Base-by-base conservation (phyloP, 225 moss, liverwort and hornwort species). In the Antitrichia curtipendula region DNA sequence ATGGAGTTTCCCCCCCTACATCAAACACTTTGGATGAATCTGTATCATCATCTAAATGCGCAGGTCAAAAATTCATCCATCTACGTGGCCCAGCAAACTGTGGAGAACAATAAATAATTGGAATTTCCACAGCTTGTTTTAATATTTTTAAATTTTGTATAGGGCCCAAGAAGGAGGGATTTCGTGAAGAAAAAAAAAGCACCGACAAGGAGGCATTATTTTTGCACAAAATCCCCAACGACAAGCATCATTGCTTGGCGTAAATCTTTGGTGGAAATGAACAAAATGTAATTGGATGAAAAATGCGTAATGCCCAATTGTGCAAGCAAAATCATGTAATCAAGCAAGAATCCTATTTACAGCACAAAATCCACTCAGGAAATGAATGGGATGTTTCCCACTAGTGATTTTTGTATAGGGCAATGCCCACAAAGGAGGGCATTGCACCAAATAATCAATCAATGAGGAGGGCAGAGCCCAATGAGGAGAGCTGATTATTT, bases 251-350 rank as follows among this genome's bases (percentile, higher is more conserved):
- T 17, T 72, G 2, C 0, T 0, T 2, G 4, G 6, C 2, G 0
- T 72, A 47, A 45, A 47, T 6, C 0, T 2, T 4, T 15, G 0
- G 4, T 29, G 2, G 6, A 47, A 29, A 73, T 29, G 7, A 73
- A 47, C 0, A 73, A 47, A 11, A 47, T 47, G 7, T 73, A 1
- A 45, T 29, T 47, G 7, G 29, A 72, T 72, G 10, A 29, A 29
- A 45, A 72, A 28, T 0, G 0, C 2, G 9, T 43, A 9, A 5
- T 71, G 6, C 5, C 0, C 0, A 0, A 40, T 25, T 41, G 25
- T 0, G 0, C 0, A 0, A 0, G 5, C 3, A 27, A 28, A 70
- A 27, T 43, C 0, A 2, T 0, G 2, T 45, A 29, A 29, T 29
- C 0, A 0, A 72, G 29, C 18, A 72, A 45, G 18, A 72, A 45